These are phyloP conservation scores for Pseudogymnoascus sp. DNA, from an alignment of 2,329 filamentous ascomycete genomes.

Conservation along the genomic window DNA sequence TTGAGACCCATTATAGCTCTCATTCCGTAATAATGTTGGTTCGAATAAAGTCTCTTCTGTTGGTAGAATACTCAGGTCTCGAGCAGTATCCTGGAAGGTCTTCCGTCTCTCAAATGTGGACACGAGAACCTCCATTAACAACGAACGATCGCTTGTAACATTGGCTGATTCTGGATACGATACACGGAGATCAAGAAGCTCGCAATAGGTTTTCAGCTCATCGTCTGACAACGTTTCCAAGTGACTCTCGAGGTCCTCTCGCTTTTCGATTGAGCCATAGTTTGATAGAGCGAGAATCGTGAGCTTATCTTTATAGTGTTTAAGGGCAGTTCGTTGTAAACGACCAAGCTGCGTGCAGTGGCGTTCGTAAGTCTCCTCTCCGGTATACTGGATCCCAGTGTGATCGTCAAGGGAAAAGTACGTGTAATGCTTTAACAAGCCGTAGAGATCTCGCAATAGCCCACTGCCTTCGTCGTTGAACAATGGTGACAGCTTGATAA, in stretches of 20 bases:
- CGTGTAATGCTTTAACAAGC: conserved; percentile 78
- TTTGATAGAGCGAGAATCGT: conserved; percentile 90
- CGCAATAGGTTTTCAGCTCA: conserved; percentile 64
- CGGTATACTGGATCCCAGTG: conserved; percentile 67
- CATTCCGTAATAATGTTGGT: conserved; percentile 67
- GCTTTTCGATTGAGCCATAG: conserved; percentile 77
- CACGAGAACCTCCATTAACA: conserved; percentile 65
- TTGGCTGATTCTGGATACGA: conserved; percentile 68
- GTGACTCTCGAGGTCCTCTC: conserved; percentile 69
- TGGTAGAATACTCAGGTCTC: conserved; percentile 67
- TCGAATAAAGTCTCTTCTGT: conserved; percentile 81
- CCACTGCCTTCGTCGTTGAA: conserved; percentile 68
- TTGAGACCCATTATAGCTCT: conserved; percentile 77
- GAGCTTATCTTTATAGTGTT: conserved; percentile 80
- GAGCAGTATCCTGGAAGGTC: conserved; percentile 74
- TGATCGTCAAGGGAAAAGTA: conserved; percentile 89
- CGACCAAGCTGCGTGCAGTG: conserved; percentile 72
- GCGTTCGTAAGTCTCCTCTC: conserved; percentile 66
- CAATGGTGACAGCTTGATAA: conserved; percentile 70
- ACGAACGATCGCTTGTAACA: conserved; percentile 55
- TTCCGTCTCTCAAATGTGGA: conserved; percentile 68
- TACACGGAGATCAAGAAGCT: conserved; percentile 68
- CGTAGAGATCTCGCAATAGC: conserved; percentile 72
- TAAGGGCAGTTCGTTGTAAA: conserved; percentile 71
- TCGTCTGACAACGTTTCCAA: conserved; percentile 65